Evolutionary conservation across 805 yeast genomes (phyloP).

Genomic region (Candida ficus): DNA sequence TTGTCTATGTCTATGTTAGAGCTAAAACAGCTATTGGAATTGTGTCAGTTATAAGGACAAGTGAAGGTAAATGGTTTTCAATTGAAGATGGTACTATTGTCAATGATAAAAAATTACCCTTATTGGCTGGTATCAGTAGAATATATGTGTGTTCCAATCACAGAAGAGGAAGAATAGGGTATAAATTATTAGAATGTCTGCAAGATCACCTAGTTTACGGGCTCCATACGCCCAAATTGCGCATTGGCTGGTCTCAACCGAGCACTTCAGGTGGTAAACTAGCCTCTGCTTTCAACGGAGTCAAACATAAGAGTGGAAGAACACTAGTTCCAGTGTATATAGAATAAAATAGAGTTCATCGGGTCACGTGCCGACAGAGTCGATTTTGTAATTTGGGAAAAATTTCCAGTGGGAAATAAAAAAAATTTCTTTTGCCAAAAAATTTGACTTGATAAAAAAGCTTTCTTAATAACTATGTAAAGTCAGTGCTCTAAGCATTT

Average conservation of each 20-base stretch:
- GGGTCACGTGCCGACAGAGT: background rate
- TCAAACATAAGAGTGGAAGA: constrained; percentile 48
- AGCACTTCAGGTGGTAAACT: constrained; percentile 58
- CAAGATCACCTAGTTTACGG: constrained; percentile 46
- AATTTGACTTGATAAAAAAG: background rate
- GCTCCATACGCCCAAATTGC: constrained; percentile 31
- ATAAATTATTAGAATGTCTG: constrained; percentile 39
- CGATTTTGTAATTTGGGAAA: no score
- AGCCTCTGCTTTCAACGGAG: constrained; percentile 52
- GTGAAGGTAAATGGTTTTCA: constrained; percentile 56
- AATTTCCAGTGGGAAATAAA: background rate
- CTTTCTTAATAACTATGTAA: background rate
- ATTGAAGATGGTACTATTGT: constrained; percentile 45
- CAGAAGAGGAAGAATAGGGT: constrained; percentile 49
- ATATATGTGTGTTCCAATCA: constrained; percentile 39
- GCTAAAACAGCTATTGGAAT: constrained; percentile 48
- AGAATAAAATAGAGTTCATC: background rate
- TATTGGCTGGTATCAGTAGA: constrained; percentile 44
- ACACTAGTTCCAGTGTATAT: constrained; percentile 43
- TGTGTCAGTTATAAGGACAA: constrained; percentile 45
- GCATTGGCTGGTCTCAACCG: constrained; percentile 71
- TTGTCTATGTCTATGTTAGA: constrained; percentile 45
- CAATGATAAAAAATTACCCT: constrained; percentile 36
- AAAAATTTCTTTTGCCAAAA: background rate
- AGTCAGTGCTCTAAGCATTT: no score